Evolutionary conservation across 768 basidiomycete genomes (phyloP), one percentile per base, ranked within the genome.

Genomic region (Hericium rajendrae): DNA sequence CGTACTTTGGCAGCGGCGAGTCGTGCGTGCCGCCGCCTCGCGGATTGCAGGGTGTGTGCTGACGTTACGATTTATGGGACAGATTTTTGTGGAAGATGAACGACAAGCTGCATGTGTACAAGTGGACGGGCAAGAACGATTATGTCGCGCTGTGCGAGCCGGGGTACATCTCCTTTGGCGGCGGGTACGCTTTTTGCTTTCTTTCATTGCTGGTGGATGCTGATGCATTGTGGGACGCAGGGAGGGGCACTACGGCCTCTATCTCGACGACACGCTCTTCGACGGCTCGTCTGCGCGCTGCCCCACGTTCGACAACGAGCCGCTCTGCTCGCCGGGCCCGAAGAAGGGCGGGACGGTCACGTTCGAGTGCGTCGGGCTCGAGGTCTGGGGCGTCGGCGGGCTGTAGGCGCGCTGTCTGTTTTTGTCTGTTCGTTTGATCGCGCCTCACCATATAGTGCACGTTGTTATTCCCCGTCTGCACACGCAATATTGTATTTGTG

Each of bases 361-460:
- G n/a, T 98, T 97, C 62, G 92, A 95, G 66, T 92, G 92, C 69
- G 86, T 95, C 0, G 93, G 88, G 13, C 69, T 98, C 55, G 94
- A 97, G 66, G 91, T 94, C 0, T 97, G 94, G 94, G 86, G 81
- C 4, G 73, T 93, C 46, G 85, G 84, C 32, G 16, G 24, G 10
- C 11, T 16, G 20, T 51, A 51, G 22, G 24, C n/a, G 13, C 1
- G 10, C n/a, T 32, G 9, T 32, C 28, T 32, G 32, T 32, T 32
- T 2, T 32, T 32, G 28, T 32, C 32, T 32, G 32, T 32, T 10
- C 32, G 32, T 32, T 32, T 32, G 32, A 32, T 32, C 4, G 28
- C 4, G 28, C 28, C 8, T 32, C 8, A 4, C 4, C 28, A 32
- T 32, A 4, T 32, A 32, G 28, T 32, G 32, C 32, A 32, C 9